Evolutionary conservation across 805 yeast genomes (phyloP), one percentile per base, ranked within the genome.

Genomic region (Blastobotrys americana): DNA sequence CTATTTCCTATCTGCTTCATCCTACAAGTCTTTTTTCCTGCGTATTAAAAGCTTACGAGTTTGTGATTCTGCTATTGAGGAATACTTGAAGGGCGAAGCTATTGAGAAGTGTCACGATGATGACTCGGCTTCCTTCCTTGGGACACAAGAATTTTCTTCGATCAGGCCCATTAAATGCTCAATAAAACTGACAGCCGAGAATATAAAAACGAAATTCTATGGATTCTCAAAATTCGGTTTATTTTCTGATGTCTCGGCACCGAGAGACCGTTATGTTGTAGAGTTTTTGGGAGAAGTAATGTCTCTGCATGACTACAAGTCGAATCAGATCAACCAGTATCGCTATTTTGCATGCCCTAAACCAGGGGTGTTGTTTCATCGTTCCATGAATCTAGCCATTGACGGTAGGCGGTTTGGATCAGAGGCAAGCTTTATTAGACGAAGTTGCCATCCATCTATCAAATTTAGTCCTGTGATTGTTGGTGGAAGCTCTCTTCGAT

Each of bases 351-450:
- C 96, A 82, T 4, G 81, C 82, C 46, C 81, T 78, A 72, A 73
- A 43, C 82, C 82, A 3, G 72, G 73, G 37, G 82, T 78, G 0
- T 53, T 74, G 8, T 77, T 79, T 51, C 54, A 60, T 5, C 76
- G 78, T 43, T 72, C 79, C 0, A 63, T 80, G 42, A 81, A 82
- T 0, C 54, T 88, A n/a, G 80, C 74, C 3, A 66, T 89, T 15
- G 96, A 89, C 62, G 75, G 88, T n/a, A 72, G 96, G 47, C 74
- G 79, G 35, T 71, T 78, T 3, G 97, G 97, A 0, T 84, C 86
- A 53, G 71, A 73, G 27, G 69, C 88, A 0, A 65, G 95, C 41
- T 90, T 84, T 58, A 68, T 85, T 23, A 70, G 97, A 47, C 77
- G 82, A 47, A 69, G 88, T 6, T 85, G 96, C 56, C 63, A 73